Evolutionary conservation across 2,329 filamentous ascomycete species (phyloP).

Genomic region (Laburnicola sp.): DNA sequence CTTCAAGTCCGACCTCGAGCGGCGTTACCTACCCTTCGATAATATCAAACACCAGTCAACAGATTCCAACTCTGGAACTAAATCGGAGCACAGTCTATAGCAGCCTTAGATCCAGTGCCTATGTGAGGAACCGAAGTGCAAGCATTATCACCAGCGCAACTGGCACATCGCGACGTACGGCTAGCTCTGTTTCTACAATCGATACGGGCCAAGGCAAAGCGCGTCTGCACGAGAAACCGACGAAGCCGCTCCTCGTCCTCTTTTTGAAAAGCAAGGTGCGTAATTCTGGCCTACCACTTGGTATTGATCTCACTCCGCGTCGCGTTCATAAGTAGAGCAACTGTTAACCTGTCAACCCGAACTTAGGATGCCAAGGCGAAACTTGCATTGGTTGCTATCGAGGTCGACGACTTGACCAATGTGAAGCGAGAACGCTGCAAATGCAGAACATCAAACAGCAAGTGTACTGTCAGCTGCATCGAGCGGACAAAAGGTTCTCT

Average conservation of each 20-base stretch:
- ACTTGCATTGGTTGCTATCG: constrained; percentile 4
- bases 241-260: constrained; percentile 6
- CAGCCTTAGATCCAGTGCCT: neutral
- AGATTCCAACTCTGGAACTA: neutral
- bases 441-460: neutral
- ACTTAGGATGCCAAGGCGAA: neutral
- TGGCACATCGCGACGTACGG: neutral
- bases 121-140: neutral
- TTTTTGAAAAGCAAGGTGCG: constrained; percentile 6
- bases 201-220: neutral
- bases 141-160: neutral
- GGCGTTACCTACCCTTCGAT: neutral
- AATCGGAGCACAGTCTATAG: neutral
- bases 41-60: neutral
- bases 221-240: constrained; percentile 6
- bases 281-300: neutral
- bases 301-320: no score
- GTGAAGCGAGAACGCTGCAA: constrained; percentile 5
- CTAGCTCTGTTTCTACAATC: neutral
- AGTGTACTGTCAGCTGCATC: constrained; percentile 4
- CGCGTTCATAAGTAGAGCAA: no score
- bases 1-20: neutral
- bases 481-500: constrained; percentile 2
- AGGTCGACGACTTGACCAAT: constrained; percentile 5
- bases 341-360: neutral